Percentiles rank a stretch among this genome's conserved stretches.
phyloP scores from a whole-genome alignment of 73 alveolate genomes.

The Paramecium caudatum region DNA sequence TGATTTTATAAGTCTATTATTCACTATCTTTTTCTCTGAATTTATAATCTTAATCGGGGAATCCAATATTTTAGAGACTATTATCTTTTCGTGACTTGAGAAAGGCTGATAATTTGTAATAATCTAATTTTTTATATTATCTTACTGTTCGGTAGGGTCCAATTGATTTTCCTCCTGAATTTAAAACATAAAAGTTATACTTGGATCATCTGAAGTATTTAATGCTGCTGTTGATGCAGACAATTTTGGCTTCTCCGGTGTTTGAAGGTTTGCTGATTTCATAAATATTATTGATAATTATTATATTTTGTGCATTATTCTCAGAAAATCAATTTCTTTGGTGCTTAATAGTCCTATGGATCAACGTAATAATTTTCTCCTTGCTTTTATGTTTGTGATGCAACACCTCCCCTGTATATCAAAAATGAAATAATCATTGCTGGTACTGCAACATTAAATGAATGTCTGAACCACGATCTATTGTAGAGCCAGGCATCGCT shows the following conservation, averaged over 20 bases:
- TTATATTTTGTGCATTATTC: slow-evolving; percentile 27
- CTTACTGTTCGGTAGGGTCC: slow-evolving; percentile 31
- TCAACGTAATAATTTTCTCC: slow-evolving; percentile 47
- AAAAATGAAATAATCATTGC: slow-evolving; percentile 19
- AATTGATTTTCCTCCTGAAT: slow-evolving; percentile 35
- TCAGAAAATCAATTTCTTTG: slow-evolving; percentile 55
- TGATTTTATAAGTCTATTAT: neutral
- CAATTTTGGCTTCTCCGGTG: neutral
- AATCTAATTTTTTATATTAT: neutral
- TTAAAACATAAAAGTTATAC: neutral
- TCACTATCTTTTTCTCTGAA: neutral
- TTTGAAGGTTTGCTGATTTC: neutral
- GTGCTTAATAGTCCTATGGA: slow-evolving; percentile 39
- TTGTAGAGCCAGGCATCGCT: slow-evolving; percentile 48
- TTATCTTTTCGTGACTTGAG: neutral
- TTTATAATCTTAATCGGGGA: neutral
- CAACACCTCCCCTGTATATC: slow-evolving; percentile 15
- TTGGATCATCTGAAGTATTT: neutral
- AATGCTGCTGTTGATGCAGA: too few relatives aligned
- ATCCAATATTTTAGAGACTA: neutral
- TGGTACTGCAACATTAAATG: slow-evolving; percentile 33
- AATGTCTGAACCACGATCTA: slow-evolving; percentile 36
- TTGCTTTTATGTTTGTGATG: slow-evolving; percentile 9
- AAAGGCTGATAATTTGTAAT: slow-evolving; percentile 24
- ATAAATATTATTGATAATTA: neutral